Base-by-base conservation (phyloP, 2,329 filamentous ascomycete genomes). In the Clarireedia homoeocarpa region DNA sequence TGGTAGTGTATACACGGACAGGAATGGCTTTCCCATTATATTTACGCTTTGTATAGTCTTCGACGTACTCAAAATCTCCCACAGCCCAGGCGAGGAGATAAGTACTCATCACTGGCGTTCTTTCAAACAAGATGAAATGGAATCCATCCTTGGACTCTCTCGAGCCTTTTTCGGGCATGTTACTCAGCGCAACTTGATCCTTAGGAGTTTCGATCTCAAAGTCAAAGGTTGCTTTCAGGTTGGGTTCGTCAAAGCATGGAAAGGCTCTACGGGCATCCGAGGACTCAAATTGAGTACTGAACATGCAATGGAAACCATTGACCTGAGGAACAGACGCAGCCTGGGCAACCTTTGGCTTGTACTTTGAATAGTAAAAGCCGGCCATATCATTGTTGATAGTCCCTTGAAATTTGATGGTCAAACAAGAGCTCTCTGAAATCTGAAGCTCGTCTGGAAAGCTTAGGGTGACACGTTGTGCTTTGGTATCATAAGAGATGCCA, bases 221-320 rank as follows among this genome's bases (percentile, higher is more conserved):
- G 71, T 96, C 91, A 68, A 96, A 97, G 2, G 91, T 92, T 10
- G 94, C 90, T 75, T 99, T 99, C 62, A 97, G 80, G 67, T 95
- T 96, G 44, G 94, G 94, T 75, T 99, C 94, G 69, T 99, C 94
- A 68, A 97, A 97, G 75, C 94, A 99, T 48, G 94, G 94, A 74
- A 99, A 96, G 7, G 94, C 92, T 63, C 91, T 82, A 62, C 94
- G 86, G 59, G 94, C 94, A 73, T 99, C 94, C 68, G 91, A 96
- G 47, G 91, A 87, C 77, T 99, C 94, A 69, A 99, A 99, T 71
- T 99, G 94, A 49, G 94, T 99, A 76, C 89, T 95, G 72, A 96
- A 77, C 88, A 92, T 91, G 69, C 81, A 81, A 71, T 83, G 81
- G 69, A 78, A 82, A 65, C 84, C 78, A 48, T 78, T 77, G 61